Evolutionary conservation across 2,329 filamentous ascomycete genomes (phyloP), one percentile per base, ranked within the genome.

Genomic region (Pestalotiopsis sp.): DNA sequence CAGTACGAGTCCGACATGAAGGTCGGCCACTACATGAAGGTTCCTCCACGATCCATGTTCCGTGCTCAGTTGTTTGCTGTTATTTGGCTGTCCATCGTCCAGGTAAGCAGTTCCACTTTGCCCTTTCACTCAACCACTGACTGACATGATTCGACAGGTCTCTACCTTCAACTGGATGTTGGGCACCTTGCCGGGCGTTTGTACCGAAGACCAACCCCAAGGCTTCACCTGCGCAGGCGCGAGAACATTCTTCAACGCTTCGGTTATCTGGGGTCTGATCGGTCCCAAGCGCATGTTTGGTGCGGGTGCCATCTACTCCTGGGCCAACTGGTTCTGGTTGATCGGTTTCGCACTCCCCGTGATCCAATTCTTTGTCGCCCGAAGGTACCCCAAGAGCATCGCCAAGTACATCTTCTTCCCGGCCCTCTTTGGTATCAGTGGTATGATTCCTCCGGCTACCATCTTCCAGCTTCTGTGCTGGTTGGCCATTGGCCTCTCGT

Each of bases 211-310:
- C 0, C 86, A 89, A 71, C 41, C 75, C 1, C 83, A 85, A 72
- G 83, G 85, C 65, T 86, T 89, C 73, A 87, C 80, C 27, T 90
- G 88, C 73, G 88, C 88, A 6, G 82, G 83, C 45, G 86, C 85
- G 14, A 83, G 84, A 25, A 87, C 89, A 0, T 90, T 90, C 75
- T 90, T 88, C 80, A 89, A 87, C 27, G 85, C 85, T 13, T 57
- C 41, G 13, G 82, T 89, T 4, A 85, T 89, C 67, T 90, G 88
- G 89, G 89, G 89, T 68, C 82, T 88, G 23, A 89, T 91, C 68
- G 89, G 86, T 0, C 86, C 87, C 0, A 75, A 78, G 20, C 83
- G 86, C 52, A 84, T 88, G 73, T 87, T 87, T 74, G 83, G 82
- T 58, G 60, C 66, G 0, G 82, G 82, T 38, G 78, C 82, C 17